Percentiles rank a stretch among this genome's conserved stretches.
phyloP scores from a whole-genome alignment of 805 yeast species.

The Monosporozyma siamensis region DNA sequence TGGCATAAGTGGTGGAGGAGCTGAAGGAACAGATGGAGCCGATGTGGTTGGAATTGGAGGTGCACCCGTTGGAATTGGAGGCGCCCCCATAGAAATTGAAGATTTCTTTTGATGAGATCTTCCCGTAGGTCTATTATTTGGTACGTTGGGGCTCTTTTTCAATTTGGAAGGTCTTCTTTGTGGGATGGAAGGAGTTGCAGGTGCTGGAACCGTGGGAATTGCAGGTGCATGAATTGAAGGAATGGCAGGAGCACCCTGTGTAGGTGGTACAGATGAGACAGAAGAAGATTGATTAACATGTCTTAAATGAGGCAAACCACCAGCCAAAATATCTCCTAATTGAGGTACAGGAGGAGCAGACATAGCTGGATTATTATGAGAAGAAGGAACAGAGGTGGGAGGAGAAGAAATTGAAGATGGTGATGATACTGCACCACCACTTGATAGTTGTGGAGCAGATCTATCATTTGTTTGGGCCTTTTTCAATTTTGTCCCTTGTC shows the following conservation, averaged over 20 bases:
- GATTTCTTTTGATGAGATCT: conserved; percentile 11
- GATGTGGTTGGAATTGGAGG: conserved; percentile 21
- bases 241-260: conserved; percentile 10
- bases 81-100: conserved; percentile 6
- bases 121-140: conserved; percentile 14
- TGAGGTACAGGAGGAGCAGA: conserved; percentile 24
- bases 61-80: conserved; percentile 19
- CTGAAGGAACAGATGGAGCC: conserved; percentile 21
- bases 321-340: conserved; percentile 39
- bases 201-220: conserved; percentile 4
- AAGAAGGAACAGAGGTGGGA: conserved; percentile 16
- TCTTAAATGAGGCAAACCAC: conserved; percentile 68
- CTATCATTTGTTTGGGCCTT: conserved; percentile 61
- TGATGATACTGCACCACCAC: conserved; percentile 24
- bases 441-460: conserved; percentile 47
- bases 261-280: conserved; percentile 13
- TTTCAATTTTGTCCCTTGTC: conserved; percentile 54
- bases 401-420: conserved; percentile 8
- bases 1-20: conserved; percentile 9
- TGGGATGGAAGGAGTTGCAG: conserved; percentile 12
- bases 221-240: conserved; percentile 6
- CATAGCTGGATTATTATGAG: not conserved
- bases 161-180: conserved; percentile 8
- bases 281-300: conserved; percentile 27
- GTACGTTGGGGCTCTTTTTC: conserved; percentile 14